A percentile compares a stretch with the other conserved stretches of the same genome.
Evolutionary conservation across 176 grass and related monocot species (phyloP).

Genomic region (Panicum miliaceum): DNA sequence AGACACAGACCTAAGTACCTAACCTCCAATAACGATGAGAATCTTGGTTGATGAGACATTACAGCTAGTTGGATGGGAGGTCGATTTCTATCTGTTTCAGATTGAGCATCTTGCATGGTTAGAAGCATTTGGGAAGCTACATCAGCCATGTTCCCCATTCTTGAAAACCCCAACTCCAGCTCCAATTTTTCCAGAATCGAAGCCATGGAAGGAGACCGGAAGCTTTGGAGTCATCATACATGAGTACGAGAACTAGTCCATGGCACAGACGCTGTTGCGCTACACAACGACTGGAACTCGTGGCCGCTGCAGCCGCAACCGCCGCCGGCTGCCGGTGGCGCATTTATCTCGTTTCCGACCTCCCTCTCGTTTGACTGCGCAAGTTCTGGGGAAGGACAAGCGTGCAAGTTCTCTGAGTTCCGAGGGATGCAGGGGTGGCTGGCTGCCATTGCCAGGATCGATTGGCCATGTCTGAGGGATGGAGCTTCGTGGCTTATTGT

Average conservation of each 20-base stretch:
- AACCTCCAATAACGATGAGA: not conserved
- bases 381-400: no score
- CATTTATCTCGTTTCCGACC: no score
- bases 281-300: not conserved
- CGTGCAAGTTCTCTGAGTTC: no score
- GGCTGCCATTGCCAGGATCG: no score
- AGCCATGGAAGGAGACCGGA: not conserved
- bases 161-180: not conserved
- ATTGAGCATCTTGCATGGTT: not conserved
- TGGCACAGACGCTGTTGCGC: not conserved
- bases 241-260: not conserved
- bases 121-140: not conserved
- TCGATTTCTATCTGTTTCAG: not conserved
- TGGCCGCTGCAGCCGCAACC: no score
- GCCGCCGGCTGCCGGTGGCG: no score
- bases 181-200: not conserved
- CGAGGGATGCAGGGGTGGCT: no score
- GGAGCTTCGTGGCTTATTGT: not conserved
- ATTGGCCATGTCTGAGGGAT: no score
- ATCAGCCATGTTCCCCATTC: not conserved
- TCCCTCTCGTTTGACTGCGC: no score
- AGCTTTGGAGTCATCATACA: not conserved
- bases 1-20: not conserved
- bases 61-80: not conserved
- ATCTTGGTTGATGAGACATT: not conserved